These are phyloP conservation scores for Flagelloscypha sp. DNA, from an alignment of 768 basidiomycete genomes.

Conservation along the genomic window DNA sequence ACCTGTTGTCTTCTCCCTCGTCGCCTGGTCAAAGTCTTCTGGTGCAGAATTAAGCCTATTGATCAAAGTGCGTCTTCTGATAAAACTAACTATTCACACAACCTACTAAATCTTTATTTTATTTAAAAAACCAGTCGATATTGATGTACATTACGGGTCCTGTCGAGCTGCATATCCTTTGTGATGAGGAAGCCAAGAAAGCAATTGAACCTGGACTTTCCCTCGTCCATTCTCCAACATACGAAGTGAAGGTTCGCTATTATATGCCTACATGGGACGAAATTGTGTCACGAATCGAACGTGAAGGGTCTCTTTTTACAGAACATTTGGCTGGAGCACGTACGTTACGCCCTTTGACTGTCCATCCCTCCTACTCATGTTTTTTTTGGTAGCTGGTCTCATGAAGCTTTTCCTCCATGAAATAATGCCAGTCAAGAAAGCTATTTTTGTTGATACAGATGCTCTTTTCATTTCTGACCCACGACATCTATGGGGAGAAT, in stretches of 20 bases:
- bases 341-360: slow-evolving; percentile 20
- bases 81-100: slow-evolving; percentile 7
- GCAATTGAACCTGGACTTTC: slow-evolving; percentile 30
- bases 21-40: slow-evolving; percentile 35
- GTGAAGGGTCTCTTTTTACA: slow-evolving; percentile 36
- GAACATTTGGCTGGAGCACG: slow-evolving; percentile 41
- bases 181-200: slow-evolving; percentile 32
- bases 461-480: slow-evolving; percentile 43
- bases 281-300: slow-evolving; percentile 35
- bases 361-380: neutral
- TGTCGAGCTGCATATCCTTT: slow-evolving; percentile 35
- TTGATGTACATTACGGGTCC: slow-evolving; percentile 31
- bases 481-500: slow-evolving; percentile 35
- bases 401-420: slow-evolving; percentile 50
- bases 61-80: slow-evolving; percentile 27
- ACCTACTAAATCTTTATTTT: slow-evolving; percentile 14
- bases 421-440: slow-evolving; percentile 37
- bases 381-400: slow-evolving; percentile 29
- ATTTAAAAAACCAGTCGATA: slow-evolving; percentile 23
- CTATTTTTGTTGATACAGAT: slow-evolving; percentile 46
- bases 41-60: slow-evolving; percentile 34
- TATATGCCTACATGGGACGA: slow-evolving; percentile 31
- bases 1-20: slow-evolving; percentile 32
- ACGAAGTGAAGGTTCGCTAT: slow-evolving; percentile 31
- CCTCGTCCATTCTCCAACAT: slow-evolving; percentile 28